phyloP scores from a whole-genome alignment of 495 filamentous ascomycete genomes.

The Tirmania nivea region DNA sequence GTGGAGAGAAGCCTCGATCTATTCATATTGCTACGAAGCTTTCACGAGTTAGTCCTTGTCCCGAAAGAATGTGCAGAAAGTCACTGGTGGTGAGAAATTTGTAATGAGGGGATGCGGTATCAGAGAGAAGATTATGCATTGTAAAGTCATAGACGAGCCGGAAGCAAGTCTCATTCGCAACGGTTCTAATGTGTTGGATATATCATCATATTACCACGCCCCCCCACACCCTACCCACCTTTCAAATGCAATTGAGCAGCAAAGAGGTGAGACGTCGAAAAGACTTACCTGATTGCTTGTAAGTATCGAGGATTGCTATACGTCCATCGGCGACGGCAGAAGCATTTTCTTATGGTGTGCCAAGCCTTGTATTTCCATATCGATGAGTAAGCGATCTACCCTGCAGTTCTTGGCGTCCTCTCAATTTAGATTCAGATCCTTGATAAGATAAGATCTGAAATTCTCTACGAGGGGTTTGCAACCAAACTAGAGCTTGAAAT shows the following conservation, averaged over 20 bases:
- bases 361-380: too few relatives aligned
- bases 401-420: too few relatives aligned
- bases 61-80: not conserved
- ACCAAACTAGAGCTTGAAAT: not conserved
- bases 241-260: not conserved
- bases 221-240: not conserved
- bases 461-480: not conserved
- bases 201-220: not conserved
- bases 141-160: constrained; percentile 5
- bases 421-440: too few relatives aligned
- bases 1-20: not conserved
- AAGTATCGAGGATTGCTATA: not conserved
- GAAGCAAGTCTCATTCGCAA: constrained; percentile 53
- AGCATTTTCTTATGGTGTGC: too few relatives aligned
- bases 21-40: not conserved
- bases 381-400: too few relatives aligned
- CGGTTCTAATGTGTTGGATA: constrained; percentile 39
- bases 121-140: constrained; percentile 21
- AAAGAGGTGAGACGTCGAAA: constrained; percentile 3
- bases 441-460: too few relatives aligned
- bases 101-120: constrained; percentile 1
- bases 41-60: not conserved
- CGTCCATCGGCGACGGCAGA: not conserved
- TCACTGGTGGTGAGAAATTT: not conserved
- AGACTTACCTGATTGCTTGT: constrained; percentile 9